A percentile compares a stretch with the other conserved stretches of the same genome.
These are phyloP conservation scores for Fraxinus nigra DNA, from an alignment of 305 asterid species.

Conservation along the genomic window DNA sequence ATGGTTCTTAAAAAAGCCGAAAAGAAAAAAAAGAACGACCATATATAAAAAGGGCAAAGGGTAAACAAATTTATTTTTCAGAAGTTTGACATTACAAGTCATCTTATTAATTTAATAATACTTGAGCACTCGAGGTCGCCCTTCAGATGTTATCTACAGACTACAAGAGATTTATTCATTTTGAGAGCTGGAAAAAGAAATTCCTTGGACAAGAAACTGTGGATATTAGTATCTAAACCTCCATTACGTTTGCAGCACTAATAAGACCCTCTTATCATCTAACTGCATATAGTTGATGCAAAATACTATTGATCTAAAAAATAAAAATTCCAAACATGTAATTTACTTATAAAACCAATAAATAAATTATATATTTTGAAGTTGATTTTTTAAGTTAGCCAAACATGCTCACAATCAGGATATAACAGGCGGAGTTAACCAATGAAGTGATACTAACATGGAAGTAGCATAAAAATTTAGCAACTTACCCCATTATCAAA, in stretches of 20 bases:
- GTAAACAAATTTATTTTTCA: not conserved
- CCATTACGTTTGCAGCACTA: not conserved
- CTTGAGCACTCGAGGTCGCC: not conserved
- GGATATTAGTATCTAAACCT: not conserved
- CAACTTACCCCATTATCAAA: conserved; percentile 68
- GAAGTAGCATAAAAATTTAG: not conserved
- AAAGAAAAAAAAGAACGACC: not conserved
- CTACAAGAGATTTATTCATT: not conserved
- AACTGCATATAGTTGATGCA: not conserved
- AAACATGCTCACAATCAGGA: not conserved
- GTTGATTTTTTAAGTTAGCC: not conserved
- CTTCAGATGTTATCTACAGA: not conserved
- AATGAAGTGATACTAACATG: not conserved
- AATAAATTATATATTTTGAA: not conserved
- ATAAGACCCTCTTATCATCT: not conserved
- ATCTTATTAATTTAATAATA: not conserved
- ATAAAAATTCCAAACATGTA: not conserved
- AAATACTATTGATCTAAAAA: not conserved
- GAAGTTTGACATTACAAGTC: not conserved
- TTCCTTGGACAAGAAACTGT: not conserved
- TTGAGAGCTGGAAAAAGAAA: not conserved
- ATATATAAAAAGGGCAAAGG: not conserved
- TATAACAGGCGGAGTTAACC: not conserved
- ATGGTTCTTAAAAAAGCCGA: not conserved
- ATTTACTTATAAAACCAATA: not conserved